Conservation (phyloP, 2,329 filamentous ascomycete genomes). For the Calonectria pseudoturangicola region DNA sequence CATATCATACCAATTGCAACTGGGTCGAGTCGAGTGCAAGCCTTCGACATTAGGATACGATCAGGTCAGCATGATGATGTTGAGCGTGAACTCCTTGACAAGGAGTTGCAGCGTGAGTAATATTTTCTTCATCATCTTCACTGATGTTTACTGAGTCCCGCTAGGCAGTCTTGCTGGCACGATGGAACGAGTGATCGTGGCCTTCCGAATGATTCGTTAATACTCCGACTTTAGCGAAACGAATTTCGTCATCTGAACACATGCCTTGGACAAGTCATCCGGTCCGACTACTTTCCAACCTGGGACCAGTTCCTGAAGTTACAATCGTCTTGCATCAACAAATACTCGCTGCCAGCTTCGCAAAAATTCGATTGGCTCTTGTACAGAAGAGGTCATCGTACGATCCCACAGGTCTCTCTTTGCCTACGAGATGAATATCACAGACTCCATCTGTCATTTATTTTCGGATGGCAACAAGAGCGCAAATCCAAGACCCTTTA, state of each 20-base stretch:
- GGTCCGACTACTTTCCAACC: not conserved
- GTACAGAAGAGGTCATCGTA: not conserved
- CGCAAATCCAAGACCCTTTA: not conserved
- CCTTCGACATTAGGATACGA: not conserved
- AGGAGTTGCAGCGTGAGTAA: not conserved
- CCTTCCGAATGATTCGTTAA: not conserved
- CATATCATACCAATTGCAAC: not conserved
- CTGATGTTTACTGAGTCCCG: not conserved
- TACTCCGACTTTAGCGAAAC: not conserved
- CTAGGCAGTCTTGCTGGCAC: not conserved
- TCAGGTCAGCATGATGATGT: not conserved
- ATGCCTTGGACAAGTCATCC: not conserved
- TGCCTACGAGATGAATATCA: not conserved
- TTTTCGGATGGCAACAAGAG: not conserved
- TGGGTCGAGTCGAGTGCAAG: not conserved
- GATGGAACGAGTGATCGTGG: not conserved
- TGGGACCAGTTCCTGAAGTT: not conserved
- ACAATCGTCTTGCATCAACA: not conserved
- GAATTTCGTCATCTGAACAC: not conserved
- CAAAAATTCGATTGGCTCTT: too few relatives aligned
- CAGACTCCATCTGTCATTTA: not conserved
- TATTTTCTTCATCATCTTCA: not conserved
- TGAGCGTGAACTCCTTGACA: not conserved
- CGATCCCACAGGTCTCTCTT: not conserved
- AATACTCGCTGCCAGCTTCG: not conserved